These are phyloP conservation scores for Flammula alnicola DNA, from an alignment of 1,284 basidiomycete species.

Conservation along the genomic window DNA sequence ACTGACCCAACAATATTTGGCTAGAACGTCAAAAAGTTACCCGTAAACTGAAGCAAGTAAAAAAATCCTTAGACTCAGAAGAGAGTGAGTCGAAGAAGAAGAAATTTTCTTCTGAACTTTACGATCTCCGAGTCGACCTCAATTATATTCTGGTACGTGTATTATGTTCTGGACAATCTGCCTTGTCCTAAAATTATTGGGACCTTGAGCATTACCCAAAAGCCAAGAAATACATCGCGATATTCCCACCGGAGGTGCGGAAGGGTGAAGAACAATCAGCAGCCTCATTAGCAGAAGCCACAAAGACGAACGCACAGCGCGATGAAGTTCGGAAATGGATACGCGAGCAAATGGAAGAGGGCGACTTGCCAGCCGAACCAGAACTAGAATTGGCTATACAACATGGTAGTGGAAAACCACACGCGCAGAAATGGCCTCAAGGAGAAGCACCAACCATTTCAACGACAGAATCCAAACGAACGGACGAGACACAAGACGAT, in stretches of 20 bases:
- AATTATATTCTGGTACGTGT: conserved; percentile 80
- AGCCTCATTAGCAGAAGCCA: conserved; percentile 25
- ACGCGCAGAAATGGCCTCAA: conserved; percentile 21
- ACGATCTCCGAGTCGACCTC: conserved; percentile 73
- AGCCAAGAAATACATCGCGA: conserved; percentile 81
- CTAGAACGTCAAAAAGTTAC: conserved; percentile 82
- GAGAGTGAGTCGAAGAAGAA: conserved; percentile 40
- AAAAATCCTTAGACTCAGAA: conserved; percentile 50
- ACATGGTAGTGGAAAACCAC: conserved; percentile 17
- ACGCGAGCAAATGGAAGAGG: conserved; percentile 63
- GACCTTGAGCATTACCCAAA: conserved; percentile 74
- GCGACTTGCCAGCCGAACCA: conserved; percentile 64
- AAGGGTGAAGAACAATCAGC: conserved; percentile 33
- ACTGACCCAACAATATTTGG: not conserved
- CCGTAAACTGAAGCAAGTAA: conserved; percentile 71
- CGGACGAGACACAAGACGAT: conserved; percentile 33
- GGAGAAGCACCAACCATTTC: conserved; percentile 14
- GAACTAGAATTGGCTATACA: conserved; percentile 50
- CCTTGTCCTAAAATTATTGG: conserved; percentile 74
- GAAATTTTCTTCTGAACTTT: conserved; percentile 54
- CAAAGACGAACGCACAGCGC: conserved; percentile 51
- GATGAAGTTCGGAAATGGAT: conserved; percentile 68
- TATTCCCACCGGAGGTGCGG: conserved; percentile 76
- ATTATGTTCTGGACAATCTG: conserved; percentile 37
- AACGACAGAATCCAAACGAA: conserved; percentile 10